Conservation (phyloP, 2,329 filamentous ascomycete species). For the Phialocephala subalpina region DNA sequence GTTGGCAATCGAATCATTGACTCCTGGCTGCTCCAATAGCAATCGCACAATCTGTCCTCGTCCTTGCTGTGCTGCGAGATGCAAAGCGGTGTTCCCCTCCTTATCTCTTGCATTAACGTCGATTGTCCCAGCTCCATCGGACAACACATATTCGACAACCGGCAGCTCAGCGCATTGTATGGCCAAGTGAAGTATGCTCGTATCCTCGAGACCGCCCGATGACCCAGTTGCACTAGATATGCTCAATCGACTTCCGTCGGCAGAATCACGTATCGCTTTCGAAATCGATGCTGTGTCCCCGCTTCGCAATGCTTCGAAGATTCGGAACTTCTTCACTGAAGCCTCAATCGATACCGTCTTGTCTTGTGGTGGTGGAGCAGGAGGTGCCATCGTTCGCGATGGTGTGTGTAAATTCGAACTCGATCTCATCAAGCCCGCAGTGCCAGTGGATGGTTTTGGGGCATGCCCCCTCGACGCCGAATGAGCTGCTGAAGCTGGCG, state of each 20-base stretch:
- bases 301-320: constrained; percentile 90
- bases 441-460: constrained; percentile 39
- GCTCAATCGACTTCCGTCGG: constrained; percentile 50
- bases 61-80: constrained; percentile 85
- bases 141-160: constrained; percentile 94
- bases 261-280: constrained; percentile 78
- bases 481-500: constrained; percentile 37
- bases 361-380: constrained; percentile 32
- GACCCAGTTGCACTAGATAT: constrained; percentile 48
- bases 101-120: constrained; percentile 92
- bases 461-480: constrained; percentile 36
- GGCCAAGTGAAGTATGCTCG: constrained; percentile 89
- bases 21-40: constrained; percentile 79
- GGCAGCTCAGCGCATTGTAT: constrained; percentile 94
- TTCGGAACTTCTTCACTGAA: constrained; percentile 91
- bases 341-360: constrained; percentile 75
- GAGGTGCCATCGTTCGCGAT: constrained; percentile 28
- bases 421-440: constrained; percentile 41
- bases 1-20: constrained; percentile 91
- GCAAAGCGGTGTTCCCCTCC: constrained; percentile 93
- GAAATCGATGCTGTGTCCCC: constrained; percentile 92
- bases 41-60: constrained; percentile 82
- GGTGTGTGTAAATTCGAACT: constrained; percentile 33
- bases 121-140: constrained; percentile 70
- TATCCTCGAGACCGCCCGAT: constrained; percentile 72